Evolutionary conservation across 345 rosid species (phyloP).

Genomic region (Citrus inodora): DNA sequence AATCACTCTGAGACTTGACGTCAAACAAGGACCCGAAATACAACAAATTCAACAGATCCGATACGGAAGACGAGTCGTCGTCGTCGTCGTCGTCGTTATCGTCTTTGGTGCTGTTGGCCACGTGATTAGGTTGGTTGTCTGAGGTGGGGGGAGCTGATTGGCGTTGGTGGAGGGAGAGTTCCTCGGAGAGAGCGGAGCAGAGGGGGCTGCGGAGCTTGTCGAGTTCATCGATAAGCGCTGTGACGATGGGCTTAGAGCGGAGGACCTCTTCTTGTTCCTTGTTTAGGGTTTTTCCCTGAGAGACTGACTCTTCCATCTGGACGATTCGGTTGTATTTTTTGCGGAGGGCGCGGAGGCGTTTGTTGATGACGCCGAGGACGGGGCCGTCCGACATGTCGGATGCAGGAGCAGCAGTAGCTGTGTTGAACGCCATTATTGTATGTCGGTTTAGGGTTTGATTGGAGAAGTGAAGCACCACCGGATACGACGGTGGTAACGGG

Average conservation of each 20-base stretch:
- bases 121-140: not conserved
- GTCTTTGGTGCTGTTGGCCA: not conserved
- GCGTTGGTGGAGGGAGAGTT: conserved; percentile 44
- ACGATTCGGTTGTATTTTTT: conserved; percentile 77
- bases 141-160: not conserved
- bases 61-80: conserved; percentile 29
- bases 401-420: conserved; percentile 22
- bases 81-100: too few relatives aligned
- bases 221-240: conserved; percentile 73
- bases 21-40: conserved; percentile 84
- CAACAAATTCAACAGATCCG: conserved; percentile 67
- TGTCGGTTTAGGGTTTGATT: not conserved
- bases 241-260: conserved; percentile 70
- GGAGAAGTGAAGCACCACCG: conserved; percentile 15
- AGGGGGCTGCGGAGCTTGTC: conserved; percentile 82
- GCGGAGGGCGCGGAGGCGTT: conserved; percentile 88
- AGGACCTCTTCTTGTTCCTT: conserved; percentile 87
- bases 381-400: conserved; percentile 67
- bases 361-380: conserved; percentile 72
- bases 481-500: conserved; percentile 8
- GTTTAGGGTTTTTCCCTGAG: conserved; percentile 78
- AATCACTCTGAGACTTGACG: conserved; percentile 77
- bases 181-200: conserved; percentile 64
- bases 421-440: conserved; percentile 21
- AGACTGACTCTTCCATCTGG: conserved; percentile 76